Evolutionary conservation across 1,284 basidiomycete genomes (phyloP).

Genomic region (Moesziomyces globuligerus): DNA sequence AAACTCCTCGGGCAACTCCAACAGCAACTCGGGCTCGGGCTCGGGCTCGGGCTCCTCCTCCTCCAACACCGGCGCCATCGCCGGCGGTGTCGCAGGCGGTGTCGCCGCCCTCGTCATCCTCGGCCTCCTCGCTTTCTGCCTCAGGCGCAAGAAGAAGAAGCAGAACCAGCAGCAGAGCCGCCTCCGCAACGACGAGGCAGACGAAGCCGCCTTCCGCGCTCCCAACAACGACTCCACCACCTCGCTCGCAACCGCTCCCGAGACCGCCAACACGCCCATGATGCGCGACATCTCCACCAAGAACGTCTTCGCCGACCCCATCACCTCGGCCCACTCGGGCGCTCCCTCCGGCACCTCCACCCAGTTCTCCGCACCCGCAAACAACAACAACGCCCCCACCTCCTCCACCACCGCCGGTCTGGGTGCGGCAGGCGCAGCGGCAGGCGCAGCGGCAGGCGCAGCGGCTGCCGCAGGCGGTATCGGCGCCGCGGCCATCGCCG

Average conservation of each 20-base stretch:
- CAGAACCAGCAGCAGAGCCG: slow-evolving; percentile 31
- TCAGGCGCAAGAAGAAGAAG: slow-evolving; percentile 41
- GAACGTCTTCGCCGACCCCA: slow-evolving; percentile 47
- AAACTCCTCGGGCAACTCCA: neutral
- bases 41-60: slow-evolving; percentile 34
- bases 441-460: slow-evolving; percentile 19
- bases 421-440: slow-evolving; percentile 20
- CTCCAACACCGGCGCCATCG: slow-evolving; percentile 48
- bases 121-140: slow-evolving; percentile 39
- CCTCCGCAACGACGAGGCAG: slow-evolving; percentile 37
- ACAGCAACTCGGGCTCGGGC: slow-evolving; percentile 2
- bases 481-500: slow-evolving; percentile 40
- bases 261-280: slow-evolving; percentile 45
- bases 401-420: slow-evolving; percentile 8
- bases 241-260: slow-evolving; percentile 45
- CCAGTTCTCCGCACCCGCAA: slow-evolving; percentile 2
- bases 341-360: slow-evolving; percentile 28
- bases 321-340: slow-evolving; percentile 23
- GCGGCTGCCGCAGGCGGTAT: slow-evolving; percentile 37
- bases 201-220: slow-evolving; percentile 45
- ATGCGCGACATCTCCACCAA: slow-evolving; percentile 48
- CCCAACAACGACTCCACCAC: slow-evolving; percentile 50
- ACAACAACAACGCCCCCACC: slow-evolving; percentile 16
- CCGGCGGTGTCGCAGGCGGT: slow-evolving; percentile 51
- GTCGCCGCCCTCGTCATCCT: slow-evolving; percentile 25